phyloP scores from a whole-genome alignment of 2,329 filamentous ascomycete species.

The Microdochium trichocladiopsis region DNA sequence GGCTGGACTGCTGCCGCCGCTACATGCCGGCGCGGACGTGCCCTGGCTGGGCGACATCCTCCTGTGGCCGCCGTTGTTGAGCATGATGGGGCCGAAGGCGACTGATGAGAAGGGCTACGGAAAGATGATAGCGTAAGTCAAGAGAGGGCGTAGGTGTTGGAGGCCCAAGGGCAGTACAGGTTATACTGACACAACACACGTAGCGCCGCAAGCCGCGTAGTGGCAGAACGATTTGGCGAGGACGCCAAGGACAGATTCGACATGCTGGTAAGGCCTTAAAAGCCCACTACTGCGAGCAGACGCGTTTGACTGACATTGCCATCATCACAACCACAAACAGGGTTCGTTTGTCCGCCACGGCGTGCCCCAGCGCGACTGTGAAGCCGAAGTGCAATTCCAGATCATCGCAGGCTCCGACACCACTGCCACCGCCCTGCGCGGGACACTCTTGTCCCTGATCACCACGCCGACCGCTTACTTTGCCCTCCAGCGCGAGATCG shows the following conservation, averaged over 20 bases:
- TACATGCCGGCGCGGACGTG: slow-evolving; percentile 30
- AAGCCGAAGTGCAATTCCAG: slow-evolving; percentile 10
- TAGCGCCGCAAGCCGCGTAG: slow-evolving; percentile 35
- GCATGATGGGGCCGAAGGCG: slow-evolving; percentile 26
- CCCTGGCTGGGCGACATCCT: slow-evolving; percentile 32
- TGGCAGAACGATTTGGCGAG: slow-evolving; percentile 32
- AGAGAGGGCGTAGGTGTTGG: no score
- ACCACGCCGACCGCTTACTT: slow-evolving; percentile 32
- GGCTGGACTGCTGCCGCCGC: slow-evolving; percentile 24
- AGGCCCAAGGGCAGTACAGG: background rate
- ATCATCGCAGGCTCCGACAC: slow-evolving; percentile 42
- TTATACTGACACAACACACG: slow-evolving; percentile 11
- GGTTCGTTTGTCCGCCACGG: slow-evolving; percentile 12
- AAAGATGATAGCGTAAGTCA: slow-evolving; percentile 16
- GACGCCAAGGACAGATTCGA: slow-evolving; percentile 34
- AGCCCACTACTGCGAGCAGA: background rate
- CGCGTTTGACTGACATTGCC: background rate
- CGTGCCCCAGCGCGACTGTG: slow-evolving; percentile 6
- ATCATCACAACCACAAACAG: slow-evolving; percentile 1
- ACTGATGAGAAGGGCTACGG: slow-evolving; percentile 20
- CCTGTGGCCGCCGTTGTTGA: slow-evolving; percentile 16
- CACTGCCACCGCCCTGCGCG: slow-evolving; percentile 38
- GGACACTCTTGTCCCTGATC: slow-evolving; percentile 36
- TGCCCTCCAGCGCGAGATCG: slow-evolving; percentile 35
- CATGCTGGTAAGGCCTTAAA: slow-evolving; percentile 32